A percentile compares a stretch with the other conserved stretches of the same genome.
Conservation (phyloP, 805 yeast genomes). For the Kuraishia borneana region DNA sequence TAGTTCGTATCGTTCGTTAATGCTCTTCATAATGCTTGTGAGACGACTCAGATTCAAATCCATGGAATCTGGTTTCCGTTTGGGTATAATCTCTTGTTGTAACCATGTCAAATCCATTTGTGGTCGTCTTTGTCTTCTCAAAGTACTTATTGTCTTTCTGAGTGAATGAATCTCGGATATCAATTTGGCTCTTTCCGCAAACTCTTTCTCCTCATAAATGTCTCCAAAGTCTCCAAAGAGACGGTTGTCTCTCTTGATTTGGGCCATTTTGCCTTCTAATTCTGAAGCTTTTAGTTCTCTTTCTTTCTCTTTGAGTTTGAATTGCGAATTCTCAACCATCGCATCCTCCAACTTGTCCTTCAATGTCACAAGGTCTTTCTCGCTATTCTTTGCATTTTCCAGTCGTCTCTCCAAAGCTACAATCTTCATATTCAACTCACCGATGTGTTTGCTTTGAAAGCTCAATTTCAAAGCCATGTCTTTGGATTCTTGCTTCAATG, state of each 20-base stretch:
- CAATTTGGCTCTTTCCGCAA: conserved; percentile 22
- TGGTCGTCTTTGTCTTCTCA: background rate
- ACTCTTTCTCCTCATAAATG: conserved; percentile 21
- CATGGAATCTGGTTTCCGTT: background rate
- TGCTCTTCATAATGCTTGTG: conserved; percentile 2
- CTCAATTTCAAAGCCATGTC: background rate
- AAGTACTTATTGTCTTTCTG: conserved; percentile 18
- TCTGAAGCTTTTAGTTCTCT: conserved; percentile 12
- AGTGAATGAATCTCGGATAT: conserved; percentile 33
- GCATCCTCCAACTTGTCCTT: conserved; percentile 6
- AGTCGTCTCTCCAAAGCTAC: conserved; percentile 33
- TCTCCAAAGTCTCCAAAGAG: conserved; percentile 20
- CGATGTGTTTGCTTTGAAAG: conserved; percentile 21
- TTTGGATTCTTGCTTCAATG: background rate
- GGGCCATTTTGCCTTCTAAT: conserved; percentile 7
- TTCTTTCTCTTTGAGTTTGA: conserved; percentile 10
- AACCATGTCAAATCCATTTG: background rate
- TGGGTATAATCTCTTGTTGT: background rate
- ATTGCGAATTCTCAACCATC: conserved; percentile 4
- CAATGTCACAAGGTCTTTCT: conserved; percentile 13
- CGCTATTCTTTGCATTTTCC: conserved; percentile 18
- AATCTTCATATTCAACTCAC: conserved; percentile 34
- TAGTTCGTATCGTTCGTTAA: conserved; percentile 4
- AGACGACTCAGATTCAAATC: background rate
- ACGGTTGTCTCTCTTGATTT: conserved; percentile 12